These are phyloP conservation scores for Eutypa lata DNA, from an alignment of 2,329 filamentous ascomycete species.

Conservation along the genomic window DNA sequence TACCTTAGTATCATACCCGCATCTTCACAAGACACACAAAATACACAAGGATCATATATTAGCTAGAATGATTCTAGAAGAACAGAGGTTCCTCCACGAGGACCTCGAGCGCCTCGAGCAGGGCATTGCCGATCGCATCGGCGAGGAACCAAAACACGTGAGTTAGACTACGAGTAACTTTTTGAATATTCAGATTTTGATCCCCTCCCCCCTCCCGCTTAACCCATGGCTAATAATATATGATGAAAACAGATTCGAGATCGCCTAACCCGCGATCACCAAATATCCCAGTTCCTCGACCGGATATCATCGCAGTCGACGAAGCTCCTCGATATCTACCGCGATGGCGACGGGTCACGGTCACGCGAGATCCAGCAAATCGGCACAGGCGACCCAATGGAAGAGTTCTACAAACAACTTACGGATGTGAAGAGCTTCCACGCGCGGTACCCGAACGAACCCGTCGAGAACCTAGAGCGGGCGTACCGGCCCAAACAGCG, in stretches of 20 bases:
- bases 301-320: slow-evolving; percentile 85
- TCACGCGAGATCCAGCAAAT: slow-evolving; percentile 81
- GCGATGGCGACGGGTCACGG: slow-evolving; percentile 69
- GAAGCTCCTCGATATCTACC: slow-evolving; percentile 79
- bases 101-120: slow-evolving; percentile 95
- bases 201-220: background rate
- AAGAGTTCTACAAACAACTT: slow-evolving; percentile 86
- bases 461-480: slow-evolving; percentile 89
- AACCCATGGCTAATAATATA: slow-evolving; percentile 15
- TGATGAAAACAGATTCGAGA: slow-evolving; percentile 68
- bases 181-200: background rate
- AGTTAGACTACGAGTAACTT: no score
- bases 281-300: slow-evolving; percentile 80
- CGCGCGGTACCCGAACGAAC: slow-evolving; percentile 86
- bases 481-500: slow-evolving; percentile 78
- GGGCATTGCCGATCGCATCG: slow-evolving; percentile 83
- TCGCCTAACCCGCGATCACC: slow-evolving; percentile 84
- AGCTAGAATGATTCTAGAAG: slow-evolving; percentile 73
- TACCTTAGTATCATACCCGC: background rate
- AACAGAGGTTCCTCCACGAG: slow-evolving; percentile 91
- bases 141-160: slow-evolving; percentile 86
- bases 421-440: slow-evolving; percentile 83
- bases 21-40: no score
- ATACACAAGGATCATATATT: no score
- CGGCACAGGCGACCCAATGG: slow-evolving; percentile 80